Percentiles rank a stretch among this genome's conserved stretches.
Conservation (phyloP, 495 filamentous ascomycete species). For the Beverwykella pulmonaria region DNA sequence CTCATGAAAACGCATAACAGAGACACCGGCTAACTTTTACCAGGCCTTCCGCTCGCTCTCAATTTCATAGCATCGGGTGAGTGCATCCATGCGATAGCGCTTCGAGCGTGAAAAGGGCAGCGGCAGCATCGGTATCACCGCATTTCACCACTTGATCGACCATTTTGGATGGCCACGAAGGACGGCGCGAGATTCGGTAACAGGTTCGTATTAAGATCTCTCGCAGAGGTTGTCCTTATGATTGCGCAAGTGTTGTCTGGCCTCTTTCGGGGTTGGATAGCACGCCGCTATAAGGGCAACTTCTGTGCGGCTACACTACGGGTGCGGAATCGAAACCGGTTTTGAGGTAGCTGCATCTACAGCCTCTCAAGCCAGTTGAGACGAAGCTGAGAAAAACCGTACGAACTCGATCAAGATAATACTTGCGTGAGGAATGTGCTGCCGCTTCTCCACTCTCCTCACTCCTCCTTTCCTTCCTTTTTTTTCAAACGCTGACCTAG, state of each 20-base stretch:
- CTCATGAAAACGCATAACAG: neutral
- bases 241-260: neutral
- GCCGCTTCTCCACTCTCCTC: slow-evolving; percentile 64
- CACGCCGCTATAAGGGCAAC: slow-evolving; percentile 3
- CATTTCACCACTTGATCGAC: slow-evolving; percentile 29
- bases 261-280: neutral
- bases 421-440: slow-evolving; percentile 92
- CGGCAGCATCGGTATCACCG: slow-evolving; percentile 49
- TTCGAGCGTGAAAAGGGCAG: slow-evolving; percentile 29
- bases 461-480: slow-evolving; percentile 17
- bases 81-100: slow-evolving; percentile 48
- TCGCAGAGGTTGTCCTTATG: slow-evolving; percentile 18
- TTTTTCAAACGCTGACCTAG: slow-evolving; percentile 40
- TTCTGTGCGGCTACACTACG: slow-evolving; percentile 78
- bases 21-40: neutral
- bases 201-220: slow-evolving; percentile 43
- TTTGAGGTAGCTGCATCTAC: neutral
- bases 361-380: slow-evolving; percentile 38
- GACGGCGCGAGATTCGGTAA: slow-evolving; percentile 10
- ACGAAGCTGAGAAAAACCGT: slow-evolving; percentile 89
- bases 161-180: neutral
- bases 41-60: slow-evolving; percentile 72
- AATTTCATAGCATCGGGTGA: slow-evolving; percentile 86
- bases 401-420: slow-evolving; percentile 93
- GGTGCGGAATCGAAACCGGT: slow-evolving; percentile 61